These are phyloP conservation scores for Apiospora aurea DNA, from an alignment of 2,329 filamentous ascomycete genomes.

Conservation along the genomic window DNA sequence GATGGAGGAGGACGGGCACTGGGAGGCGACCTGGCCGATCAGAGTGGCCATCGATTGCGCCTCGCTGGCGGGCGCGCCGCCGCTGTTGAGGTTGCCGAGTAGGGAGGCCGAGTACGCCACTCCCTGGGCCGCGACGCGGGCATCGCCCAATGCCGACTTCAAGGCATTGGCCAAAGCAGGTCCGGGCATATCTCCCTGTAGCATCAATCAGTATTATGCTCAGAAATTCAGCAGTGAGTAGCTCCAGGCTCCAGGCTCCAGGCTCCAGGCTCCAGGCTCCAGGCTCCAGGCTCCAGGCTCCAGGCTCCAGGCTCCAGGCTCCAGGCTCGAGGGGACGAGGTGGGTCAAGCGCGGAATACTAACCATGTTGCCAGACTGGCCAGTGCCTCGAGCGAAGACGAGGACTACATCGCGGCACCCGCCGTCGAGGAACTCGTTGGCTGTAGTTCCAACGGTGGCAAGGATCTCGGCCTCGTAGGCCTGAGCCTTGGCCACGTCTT, in stretches of 20 bases:
- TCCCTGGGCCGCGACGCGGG: slow-evolving; percentile 30
- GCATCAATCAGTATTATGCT: neutral
- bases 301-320: too few relatives aligned
- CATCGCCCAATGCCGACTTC: slow-evolving; percentile 32
- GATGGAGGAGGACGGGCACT: slow-evolving; percentile 44
- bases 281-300: too few relatives aligned
- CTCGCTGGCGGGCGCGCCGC: slow-evolving; percentile 37
- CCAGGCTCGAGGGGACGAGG: neutral
- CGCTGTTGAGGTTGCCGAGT: slow-evolving; percentile 37
- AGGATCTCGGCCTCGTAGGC: slow-evolving; percentile 28
- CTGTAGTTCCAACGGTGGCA: slow-evolving; percentile 30
- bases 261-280: too few relatives aligned
- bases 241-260: neutral
- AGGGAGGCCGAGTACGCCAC: slow-evolving; percentile 40
- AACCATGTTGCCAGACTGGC: slow-evolving; percentile 48
- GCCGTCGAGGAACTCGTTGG: slow-evolving; percentile 46
- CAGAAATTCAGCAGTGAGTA: neutral
- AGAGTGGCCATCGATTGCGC: slow-evolving; percentile 40
- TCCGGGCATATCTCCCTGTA: slow-evolving; percentile 38
- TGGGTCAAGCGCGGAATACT: slow-evolving; percentile 30
- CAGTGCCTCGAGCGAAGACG: slow-evolving; percentile 49
- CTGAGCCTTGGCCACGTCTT: slow-evolving; percentile 24
- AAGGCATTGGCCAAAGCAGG: slow-evolving; percentile 37
- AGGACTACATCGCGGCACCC: slow-evolving; percentile 47
- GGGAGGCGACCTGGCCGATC: slow-evolving; percentile 39